Evolutionary conservation across 2,329 filamentous ascomycete genomes (phyloP).

Genomic region (Ceratocystis cacaofunesta): DNA sequence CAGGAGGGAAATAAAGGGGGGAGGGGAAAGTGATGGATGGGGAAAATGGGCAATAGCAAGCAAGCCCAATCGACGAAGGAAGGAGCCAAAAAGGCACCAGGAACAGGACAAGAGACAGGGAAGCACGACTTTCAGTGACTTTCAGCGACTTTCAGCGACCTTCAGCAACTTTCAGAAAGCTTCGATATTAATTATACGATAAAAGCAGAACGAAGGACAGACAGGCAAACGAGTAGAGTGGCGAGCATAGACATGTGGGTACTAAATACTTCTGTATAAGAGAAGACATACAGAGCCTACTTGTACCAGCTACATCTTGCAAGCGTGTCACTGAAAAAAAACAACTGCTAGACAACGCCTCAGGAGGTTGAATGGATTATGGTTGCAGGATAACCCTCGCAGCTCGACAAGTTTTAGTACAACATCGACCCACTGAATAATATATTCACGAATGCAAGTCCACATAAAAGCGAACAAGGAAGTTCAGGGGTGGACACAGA

Average conservation of each 20-base stretch:
- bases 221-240: background rate
- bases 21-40: slow-evolving; percentile 1
- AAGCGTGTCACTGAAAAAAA: background rate
- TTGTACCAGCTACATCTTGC: too few species aligned
- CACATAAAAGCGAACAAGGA: background rate
- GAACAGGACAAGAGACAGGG: slow-evolving; percentile 16
- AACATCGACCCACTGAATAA: background rate
- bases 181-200: background rate
- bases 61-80: slow-evolving; percentile 12
- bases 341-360: background rate
- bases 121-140: background rate
- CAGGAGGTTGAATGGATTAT: background rate
- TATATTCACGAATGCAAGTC: background rate
- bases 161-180: too few species aligned
- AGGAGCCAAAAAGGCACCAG: slow-evolving; percentile 14
- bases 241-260: too few species aligned
- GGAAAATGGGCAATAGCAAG: slow-evolving; percentile 1
- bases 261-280: too few species aligned
- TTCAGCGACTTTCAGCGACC: background rate
- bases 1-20: slow-evolving; percentile 17
- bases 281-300: too few species aligned
- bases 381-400: background rate
- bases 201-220: background rate
- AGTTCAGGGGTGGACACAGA: background rate
- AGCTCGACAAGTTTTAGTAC: background rate